A percentile compares a stretch with the other conserved stretches of the same genome.
Evolutionary conservation across 2,329 filamentous ascomycete species (phyloP).

Genomic region (Pseudogymnoascus sp.): DNA sequence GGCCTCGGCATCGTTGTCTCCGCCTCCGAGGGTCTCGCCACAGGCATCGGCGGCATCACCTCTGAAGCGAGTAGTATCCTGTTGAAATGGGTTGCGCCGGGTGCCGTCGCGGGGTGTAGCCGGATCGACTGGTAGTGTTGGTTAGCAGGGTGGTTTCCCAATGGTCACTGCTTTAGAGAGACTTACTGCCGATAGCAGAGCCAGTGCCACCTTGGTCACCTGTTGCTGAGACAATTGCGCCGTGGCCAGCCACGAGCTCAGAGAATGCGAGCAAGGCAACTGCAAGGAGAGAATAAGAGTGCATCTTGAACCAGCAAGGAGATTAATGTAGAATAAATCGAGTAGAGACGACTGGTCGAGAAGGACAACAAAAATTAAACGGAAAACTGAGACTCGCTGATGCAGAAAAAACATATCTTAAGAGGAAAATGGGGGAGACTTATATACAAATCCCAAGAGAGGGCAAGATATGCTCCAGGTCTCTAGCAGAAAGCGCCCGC

Average conservation of each 20-base stretch:
- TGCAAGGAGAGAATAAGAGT: constrained; percentile 36
- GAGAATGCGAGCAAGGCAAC: constrained; percentile 43
- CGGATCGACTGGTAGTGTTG: constrained; percentile 43
- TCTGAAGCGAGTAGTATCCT: constrained; percentile 56
- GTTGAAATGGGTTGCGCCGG: constrained; percentile 53
- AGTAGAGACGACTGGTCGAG: too few species aligned
- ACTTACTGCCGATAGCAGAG: constrained; percentile 41
- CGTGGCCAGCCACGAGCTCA: constrained; percentile 53
- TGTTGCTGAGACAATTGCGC: constrained; percentile 50
- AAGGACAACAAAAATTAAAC: neutral
- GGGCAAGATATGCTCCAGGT: neutral
- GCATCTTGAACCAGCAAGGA: constrained; percentile 28
- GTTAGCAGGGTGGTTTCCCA: constrained; percentile 10
- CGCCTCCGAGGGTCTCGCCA: constrained; percentile 51
- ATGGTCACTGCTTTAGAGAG: neutral
- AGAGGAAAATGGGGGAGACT: neutral
- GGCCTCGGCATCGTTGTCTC: constrained; percentile 49
- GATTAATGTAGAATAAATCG: neutral
- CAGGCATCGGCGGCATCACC: constrained; percentile 44
- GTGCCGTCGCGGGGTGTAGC: constrained; percentile 56
- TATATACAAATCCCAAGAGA: neutral
- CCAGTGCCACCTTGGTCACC: constrained; percentile 50
- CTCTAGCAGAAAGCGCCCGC: neutral
- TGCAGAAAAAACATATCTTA: neutral
- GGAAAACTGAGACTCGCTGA: neutral